These are phyloP conservation scores for Exophiala sideris DNA, from an alignment of 2,329 filamentous ascomycete genomes.

Conservation along the genomic window DNA sequence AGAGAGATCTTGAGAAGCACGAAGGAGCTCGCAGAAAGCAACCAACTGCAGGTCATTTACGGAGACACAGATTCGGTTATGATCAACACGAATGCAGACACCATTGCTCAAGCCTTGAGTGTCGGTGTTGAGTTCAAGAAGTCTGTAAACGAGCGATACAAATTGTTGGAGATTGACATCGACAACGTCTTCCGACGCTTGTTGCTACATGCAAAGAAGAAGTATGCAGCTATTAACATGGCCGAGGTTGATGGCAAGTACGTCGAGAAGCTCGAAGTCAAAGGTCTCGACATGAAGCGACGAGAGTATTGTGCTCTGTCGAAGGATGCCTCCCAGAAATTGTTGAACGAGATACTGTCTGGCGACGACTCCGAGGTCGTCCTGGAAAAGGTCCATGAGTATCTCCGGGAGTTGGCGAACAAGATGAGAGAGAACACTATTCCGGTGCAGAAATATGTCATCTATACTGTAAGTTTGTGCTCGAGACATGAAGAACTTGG, in stretches of 20 bases:
- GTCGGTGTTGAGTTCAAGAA: conserved; percentile 94
- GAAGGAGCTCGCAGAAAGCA: conserved; percentile 90
- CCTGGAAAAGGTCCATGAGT: conserved; percentile 86
- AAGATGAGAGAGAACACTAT: conserved; percentile 81
- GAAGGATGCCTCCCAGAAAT: conserved; percentile 85
- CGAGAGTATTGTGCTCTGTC: conserved; percentile 95
- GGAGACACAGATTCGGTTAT: conserved; percentile 99
- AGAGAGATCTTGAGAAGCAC: conserved; percentile 95
- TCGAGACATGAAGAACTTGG: neutral
- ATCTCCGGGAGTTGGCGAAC: conserved; percentile 75
- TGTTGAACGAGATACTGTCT: conserved; percentile 91
- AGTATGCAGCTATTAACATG: conserved; percentile 96
- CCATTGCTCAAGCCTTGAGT: conserved; percentile 81
- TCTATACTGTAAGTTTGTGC: conserved; percentile 66
- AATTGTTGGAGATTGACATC: conserved; percentile 92
- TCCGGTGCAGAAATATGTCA: conserved; percentile 85
- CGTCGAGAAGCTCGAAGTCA: conserved; percentile 93
- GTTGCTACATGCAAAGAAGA: conserved; percentile 95
- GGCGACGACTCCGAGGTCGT: conserved; percentile 88
- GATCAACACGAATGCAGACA: conserved; percentile 98
- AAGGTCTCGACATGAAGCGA: conserved; percentile 95
- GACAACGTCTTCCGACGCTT: conserved; percentile 95
- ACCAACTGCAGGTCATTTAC: conserved; percentile 91
- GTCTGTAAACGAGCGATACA: conserved; percentile 90
- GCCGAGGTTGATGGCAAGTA: conserved; percentile 85